Base-by-base conservation (phyloP, 1,139 yeast genomes). In the Arxiozyma telluris region DNA sequence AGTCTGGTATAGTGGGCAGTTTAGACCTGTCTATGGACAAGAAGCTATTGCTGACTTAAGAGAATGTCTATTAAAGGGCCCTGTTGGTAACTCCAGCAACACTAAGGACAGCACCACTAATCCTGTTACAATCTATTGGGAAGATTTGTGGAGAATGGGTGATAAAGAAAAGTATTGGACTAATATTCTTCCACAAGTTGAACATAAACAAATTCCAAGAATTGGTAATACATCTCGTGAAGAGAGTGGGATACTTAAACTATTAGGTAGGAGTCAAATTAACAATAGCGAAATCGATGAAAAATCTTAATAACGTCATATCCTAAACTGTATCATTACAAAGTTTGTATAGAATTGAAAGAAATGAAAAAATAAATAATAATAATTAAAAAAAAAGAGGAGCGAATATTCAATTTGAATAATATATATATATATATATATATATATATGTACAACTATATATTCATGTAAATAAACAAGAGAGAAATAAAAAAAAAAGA, bases 11-110 rank as follows among this genome's bases (percentile, higher is more conserved):
- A 80, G 86, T 54, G 93, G 89, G 50, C 95, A 87, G 70, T 91
- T 78, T 73, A 80, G 97, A 66, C 98, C 98, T 34, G 84, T 94
- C 0, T 87, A 84, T 70, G 76, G 95, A 12, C 96, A 89, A 70
- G 98, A 91, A 70, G 88, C 97, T 0, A 90, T 89, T 25, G 90
- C 96, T 1, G 98, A 91, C 70, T 73, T 91, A 61, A 76, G 84
- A 41, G 83, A 63, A 84, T 88, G 53, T 73, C 83, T 55, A 87
- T 83, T 59, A 83, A 85, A 64, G 76, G 84, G 39, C 3, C 41
- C 38, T 34, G 39, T 34, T 34, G 39, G 39, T 34, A 34, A 4
- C 6, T 11, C 63, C 75, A 75, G 54, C 73, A 71, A 51, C 1
- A 68, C 25, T 23, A 6, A 23, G 25, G 6, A 25, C n/a, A 17